A percentile compares a stretch with the other conserved stretches of the same genome.
Conservation (phyloP, 2,329 filamentous ascomycete genomes). For the Fusarium sp. region DNA sequence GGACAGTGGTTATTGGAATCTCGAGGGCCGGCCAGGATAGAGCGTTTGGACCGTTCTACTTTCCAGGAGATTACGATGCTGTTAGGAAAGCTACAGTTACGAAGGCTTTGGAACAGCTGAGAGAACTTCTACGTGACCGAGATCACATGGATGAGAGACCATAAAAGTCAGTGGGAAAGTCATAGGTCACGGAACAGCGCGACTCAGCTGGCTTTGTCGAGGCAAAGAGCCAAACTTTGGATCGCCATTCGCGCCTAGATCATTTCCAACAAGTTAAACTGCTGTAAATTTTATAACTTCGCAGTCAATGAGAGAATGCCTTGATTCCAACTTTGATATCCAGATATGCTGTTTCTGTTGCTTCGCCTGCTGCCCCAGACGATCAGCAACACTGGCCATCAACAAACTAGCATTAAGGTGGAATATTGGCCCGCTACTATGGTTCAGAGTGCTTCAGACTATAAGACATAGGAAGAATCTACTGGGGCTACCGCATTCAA, state of each 20-base stretch:
- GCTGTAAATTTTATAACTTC: background rate
- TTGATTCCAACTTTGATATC: background rate
- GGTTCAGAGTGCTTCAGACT: too few relatives aligned
- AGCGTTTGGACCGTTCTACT: conserved; percentile 26
- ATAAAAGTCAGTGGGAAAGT: background rate
- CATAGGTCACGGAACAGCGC: background rate
- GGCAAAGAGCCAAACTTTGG: background rate
- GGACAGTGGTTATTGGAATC: conserved; percentile 32
- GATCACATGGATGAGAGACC: background rate
- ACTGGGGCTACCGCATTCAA: background rate
- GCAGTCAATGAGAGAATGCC: rapidly evolving
- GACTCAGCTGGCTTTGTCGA: too few relatives aligned
- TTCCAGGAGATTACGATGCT: conserved; percentile 12
- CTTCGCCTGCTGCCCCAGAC: background rate
- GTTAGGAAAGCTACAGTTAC: conserved; percentile 4
- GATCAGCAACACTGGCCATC: background rate
- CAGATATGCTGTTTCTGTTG: background rate
- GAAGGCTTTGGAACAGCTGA: conserved; percentile 12
- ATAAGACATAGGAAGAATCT: too few relatives aligned
- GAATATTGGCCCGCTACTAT: too few relatives aligned
- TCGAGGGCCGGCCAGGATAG: background rate
- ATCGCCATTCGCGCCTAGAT: rapidly evolving
- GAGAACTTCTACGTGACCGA: background rate
- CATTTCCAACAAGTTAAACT: background rate
- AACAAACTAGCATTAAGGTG: background rate